A percentile compares a stretch with the other conserved stretches of the same genome.
Evolutionary conservation across 1,139 yeast species (phyloP).

Genomic region (Hyphopichia wangnamkhiaoensis): DNA sequence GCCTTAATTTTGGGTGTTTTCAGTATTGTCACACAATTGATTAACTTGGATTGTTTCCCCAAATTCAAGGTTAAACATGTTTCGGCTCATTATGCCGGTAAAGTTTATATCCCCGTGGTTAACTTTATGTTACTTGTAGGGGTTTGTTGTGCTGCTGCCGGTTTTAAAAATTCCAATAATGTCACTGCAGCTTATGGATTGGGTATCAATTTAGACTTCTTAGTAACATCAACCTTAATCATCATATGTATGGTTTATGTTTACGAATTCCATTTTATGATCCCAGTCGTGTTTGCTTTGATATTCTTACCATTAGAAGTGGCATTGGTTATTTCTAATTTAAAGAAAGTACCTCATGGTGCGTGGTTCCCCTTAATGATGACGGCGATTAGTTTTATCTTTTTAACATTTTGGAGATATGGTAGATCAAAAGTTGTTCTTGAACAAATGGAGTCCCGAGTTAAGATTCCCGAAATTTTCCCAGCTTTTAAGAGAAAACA

Average conservation of each 20-base stretch:
- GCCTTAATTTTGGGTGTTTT: conserved; percentile 59
- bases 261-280: conserved; percentile 34
- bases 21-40: conserved; percentile 52
- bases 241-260: conserved; percentile 48
- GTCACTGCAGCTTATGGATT: conserved; percentile 64
- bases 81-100: conserved; percentile 44
- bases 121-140: conserved; percentile 53
- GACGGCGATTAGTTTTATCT: conserved; percentile 30
- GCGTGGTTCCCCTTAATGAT: conserved; percentile 60
- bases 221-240: conserved; percentile 51
- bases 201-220: conserved; percentile 56
- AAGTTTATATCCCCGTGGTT: conserved; percentile 52
- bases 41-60: conserved; percentile 56
- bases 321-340: conserved; percentile 45
- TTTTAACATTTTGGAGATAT: conserved; percentile 51
- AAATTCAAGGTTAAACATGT: conserved; percentile 45
- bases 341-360: conserved; percentile 54
- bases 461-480: conserved; percentile 28
- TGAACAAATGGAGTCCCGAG: conserved; percentile 32
- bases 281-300: conserved; percentile 35
- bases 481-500: conserved; percentile 20
- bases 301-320: conserved; percentile 50
- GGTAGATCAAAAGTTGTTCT: conserved; percentile 42
- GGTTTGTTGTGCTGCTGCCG: conserved; percentile 51
- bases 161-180: conserved; percentile 48